phyloP scores from a whole-genome alignment of 1,284 basidiomycete species.

The Apiotrichum siamense region DNA sequence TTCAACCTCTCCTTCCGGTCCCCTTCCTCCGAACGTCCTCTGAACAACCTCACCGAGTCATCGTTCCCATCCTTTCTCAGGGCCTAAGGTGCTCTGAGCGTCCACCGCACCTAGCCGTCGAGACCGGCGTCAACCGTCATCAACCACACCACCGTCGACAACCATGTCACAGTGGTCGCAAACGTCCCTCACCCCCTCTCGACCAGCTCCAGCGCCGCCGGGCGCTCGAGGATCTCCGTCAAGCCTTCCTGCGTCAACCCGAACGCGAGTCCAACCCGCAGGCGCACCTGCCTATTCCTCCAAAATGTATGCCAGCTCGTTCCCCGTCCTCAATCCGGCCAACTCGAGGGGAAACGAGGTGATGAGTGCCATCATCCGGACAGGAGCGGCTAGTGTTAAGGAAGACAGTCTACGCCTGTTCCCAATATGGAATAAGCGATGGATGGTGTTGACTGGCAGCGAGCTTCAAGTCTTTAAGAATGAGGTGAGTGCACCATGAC shows the following conservation, averaged over 20 bases:
- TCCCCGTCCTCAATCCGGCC: constrained; percentile 24
- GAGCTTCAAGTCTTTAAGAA: constrained; percentile 82
- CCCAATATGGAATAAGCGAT: constrained; percentile 80
- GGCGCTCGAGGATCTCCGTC: constrained; percentile 10
- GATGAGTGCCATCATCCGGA: constrained; percentile 25
- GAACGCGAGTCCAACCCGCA: not conserved
- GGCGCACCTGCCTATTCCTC: constrained; percentile 17
- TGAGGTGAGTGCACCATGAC: constrained; percentile 61
- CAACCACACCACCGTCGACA: too few species aligned
- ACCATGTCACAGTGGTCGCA: constrained; percentile 29
- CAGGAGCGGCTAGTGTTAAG: constrained; percentile 70
- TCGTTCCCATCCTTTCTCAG: too few species aligned
- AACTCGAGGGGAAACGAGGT: constrained; percentile 6
- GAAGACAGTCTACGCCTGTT: constrained; percentile 77
- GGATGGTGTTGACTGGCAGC: constrained; percentile 77
- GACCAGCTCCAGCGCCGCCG: constrained; percentile 37
- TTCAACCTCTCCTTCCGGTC: too few species aligned
- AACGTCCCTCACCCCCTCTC: constrained; percentile 36
- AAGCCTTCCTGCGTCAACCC: not conserved
- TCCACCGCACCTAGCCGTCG: too few species aligned
- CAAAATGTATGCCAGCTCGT: constrained; percentile 30
- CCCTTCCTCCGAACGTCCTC: too few species aligned
- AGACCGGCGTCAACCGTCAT: too few species aligned
- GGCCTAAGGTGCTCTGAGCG: too few species aligned
- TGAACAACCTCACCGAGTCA: too few species aligned